phyloP scores from a whole-genome alignment of 192 early-diverging fungal genomes.

The Gonapodya sp. region DNA sequence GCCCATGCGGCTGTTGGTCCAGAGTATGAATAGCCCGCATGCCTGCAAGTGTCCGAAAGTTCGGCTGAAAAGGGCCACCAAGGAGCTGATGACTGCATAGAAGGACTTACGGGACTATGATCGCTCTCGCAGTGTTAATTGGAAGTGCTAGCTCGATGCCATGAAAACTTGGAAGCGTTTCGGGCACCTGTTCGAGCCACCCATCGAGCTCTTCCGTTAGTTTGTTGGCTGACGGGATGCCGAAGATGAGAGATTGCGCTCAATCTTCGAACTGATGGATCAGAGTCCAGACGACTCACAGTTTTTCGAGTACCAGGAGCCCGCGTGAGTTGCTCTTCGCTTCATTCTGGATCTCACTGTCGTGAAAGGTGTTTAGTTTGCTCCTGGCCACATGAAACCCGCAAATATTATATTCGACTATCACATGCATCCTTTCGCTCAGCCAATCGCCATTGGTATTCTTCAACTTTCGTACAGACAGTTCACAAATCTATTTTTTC shows the following conservation, averaged over 20 bases:
- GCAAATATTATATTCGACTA: too few relatives aligned
- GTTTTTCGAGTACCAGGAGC: slow-evolving; percentile 33
- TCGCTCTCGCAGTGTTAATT: slow-evolving; percentile 39
- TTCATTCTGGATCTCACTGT: not conserved
- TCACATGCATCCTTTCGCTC: too few relatives aligned
- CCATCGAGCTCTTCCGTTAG: slow-evolving; percentile 37
- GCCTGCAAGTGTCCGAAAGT: slow-evolving; percentile 34
- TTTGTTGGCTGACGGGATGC: slow-evolving; percentile 15
- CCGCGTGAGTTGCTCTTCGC: slow-evolving; percentile 29
- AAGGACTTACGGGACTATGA: slow-evolving; percentile 64
- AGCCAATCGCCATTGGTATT: too few relatives aligned
- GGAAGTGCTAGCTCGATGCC: slow-evolving; percentile 23
- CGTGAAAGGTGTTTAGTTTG: too few relatives aligned
- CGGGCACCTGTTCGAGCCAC: slow-evolving; percentile 40
- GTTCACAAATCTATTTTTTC: not conserved
- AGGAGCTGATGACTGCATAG: not conserved
- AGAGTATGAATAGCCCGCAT: slow-evolving; percentile 86
- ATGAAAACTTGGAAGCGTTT: not conserved
- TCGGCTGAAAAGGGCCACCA: not conserved
- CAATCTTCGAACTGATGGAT: not conserved
- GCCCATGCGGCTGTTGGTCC: slow-evolving; percentile 85
- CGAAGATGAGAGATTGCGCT: not conserved
- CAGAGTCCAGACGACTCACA: slow-evolving; percentile 4
- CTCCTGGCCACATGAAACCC: too few relatives aligned
- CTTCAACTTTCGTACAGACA: not conserved